These are phyloP conservation scores for Allium cepa DNA, from an alignment of 106 monocot genomes.

Conservation along the genomic window DNA sequence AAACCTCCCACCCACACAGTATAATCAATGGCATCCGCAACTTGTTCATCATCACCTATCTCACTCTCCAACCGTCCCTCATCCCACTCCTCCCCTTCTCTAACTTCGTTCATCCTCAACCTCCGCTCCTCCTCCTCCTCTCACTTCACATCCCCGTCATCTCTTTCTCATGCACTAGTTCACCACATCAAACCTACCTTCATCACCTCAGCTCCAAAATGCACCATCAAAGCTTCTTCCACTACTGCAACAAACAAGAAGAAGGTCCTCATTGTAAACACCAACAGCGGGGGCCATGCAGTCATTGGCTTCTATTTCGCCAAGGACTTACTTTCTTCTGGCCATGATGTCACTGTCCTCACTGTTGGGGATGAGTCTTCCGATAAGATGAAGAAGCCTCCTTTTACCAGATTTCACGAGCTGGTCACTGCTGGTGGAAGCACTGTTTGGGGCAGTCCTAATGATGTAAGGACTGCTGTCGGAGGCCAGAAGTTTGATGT, in stretches of 20 bases:
- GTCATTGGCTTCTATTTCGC: constrained; percentile 97
- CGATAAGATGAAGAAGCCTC: constrained; percentile 97
- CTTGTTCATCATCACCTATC: not conserved
- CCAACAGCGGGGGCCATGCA: constrained; percentile 92
- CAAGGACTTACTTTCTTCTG: constrained; percentile 47
- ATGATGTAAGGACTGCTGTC: constrained; percentile 57
- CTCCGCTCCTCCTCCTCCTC: not conserved
- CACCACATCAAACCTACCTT: not conserved
- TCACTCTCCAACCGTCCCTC: not conserved
- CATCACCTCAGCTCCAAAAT: not conserved
- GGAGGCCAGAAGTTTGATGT: constrained; percentile 62
- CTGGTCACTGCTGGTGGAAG: constrained; percentile 54
- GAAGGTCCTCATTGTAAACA: constrained; percentile 79
- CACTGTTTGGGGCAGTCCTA: constrained; percentile 85
- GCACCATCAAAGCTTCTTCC: not conserved
- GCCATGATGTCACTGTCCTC: constrained; percentile 78
- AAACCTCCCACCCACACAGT: too few species aligned
- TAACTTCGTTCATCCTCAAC: constrained; percentile 1
- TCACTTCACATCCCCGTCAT: not conserved
- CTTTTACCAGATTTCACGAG: constrained; percentile 91
- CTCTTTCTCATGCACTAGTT: constrained; percentile 4
- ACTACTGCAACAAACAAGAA: constrained; percentile 23
- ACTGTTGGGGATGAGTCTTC: constrained; percentile 90
- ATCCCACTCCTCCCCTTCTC: constrained; percentile 1
- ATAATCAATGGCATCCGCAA: too few species aligned